Conservation (phyloP, 495 filamentous ascomycete genomes). For the Immersiella caudata region DNA sequence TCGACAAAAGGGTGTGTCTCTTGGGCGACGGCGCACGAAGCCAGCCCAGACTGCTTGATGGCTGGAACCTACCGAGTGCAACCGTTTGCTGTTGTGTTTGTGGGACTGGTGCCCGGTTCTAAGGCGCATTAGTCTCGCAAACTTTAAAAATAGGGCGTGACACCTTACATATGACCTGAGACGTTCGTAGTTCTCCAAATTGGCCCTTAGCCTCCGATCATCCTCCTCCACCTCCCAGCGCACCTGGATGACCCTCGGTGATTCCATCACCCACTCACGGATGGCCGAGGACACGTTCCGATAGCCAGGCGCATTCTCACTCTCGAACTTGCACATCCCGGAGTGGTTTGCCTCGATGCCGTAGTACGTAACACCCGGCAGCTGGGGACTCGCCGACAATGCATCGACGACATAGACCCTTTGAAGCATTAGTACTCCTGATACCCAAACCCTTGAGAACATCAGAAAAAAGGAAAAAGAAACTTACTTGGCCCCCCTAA, state of each 20-base stretch:
- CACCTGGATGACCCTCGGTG: slow-evolving; percentile 57
- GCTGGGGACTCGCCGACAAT: slow-evolving; percentile 70
- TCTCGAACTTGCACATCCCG: slow-evolving; percentile 86
- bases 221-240: slow-evolving; percentile 68
- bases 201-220: slow-evolving; percentile 48
- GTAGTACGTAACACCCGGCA: slow-evolving; percentile 73
- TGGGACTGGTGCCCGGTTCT: slow-evolving; percentile 19
- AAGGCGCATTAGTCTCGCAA: slow-evolving; percentile 6
- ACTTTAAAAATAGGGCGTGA: neutral
- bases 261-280: slow-evolving; percentile 66
- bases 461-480: neutral
- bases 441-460: neutral
- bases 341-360: slow-evolving; percentile 83
- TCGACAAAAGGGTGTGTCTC: slow-evolving; percentile 8
- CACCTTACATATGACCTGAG: slow-evolving; percentile 45
- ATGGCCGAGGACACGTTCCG: slow-evolving; percentile 72
- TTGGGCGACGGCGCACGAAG: slow-evolving; percentile 1
- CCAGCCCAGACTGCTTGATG: slow-evolving; percentile 10
- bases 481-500: slow-evolving; percentile 59
- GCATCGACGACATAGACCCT: slow-evolving; percentile 69
- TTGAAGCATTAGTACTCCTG: slow-evolving; percentile 17
- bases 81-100: slow-evolving; percentile 23
- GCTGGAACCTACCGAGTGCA: slow-evolving; percentile 31
- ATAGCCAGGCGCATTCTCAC: slow-evolving; percentile 71
- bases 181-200: slow-evolving; percentile 48